Evolutionary conservation across 495 filamentous ascomycete species (phyloP).

Genomic region (Extremus antarcticus): DNA sequence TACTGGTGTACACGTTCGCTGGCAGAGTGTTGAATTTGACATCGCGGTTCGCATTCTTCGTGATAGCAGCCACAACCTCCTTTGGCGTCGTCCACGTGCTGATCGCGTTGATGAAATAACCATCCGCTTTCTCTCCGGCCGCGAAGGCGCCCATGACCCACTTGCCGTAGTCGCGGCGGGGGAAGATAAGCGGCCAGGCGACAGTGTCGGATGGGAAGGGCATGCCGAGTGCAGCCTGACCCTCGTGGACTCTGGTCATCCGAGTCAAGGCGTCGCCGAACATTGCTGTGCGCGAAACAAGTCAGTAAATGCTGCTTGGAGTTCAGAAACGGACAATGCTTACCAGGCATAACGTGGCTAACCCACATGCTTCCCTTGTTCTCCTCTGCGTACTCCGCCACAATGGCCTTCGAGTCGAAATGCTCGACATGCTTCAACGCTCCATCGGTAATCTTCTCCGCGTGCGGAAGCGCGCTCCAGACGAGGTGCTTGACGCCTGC

Average conservation of each 20-base stretch:
- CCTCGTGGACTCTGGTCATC: slow-evolving; percentile 1
- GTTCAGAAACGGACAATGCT: background rate
- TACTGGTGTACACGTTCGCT: background rate
- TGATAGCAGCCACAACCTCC: slow-evolving; percentile 9
- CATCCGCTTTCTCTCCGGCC: slow-evolving; percentile 13
- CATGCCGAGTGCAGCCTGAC: slow-evolving; percentile 5
- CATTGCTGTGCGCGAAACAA: slow-evolving; percentile 5
- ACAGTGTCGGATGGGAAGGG: slow-evolving; percentile 10
- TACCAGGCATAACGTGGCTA: slow-evolving; percentile 17
- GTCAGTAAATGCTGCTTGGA: background rate
- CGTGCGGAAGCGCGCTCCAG: slow-evolving; percentile 34
- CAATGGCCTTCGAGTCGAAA: slow-evolving; percentile 51
- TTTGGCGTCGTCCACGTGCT: slow-evolving; percentile 14
- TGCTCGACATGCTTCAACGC: slow-evolving; percentile 43
- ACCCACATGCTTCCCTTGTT: slow-evolving; percentile 17
- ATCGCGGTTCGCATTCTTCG: slow-evolving; percentile 6
- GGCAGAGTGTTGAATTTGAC: slow-evolving; percentile 12
- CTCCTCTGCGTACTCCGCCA: slow-evolving; percentile 45
- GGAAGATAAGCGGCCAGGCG: slow-evolving; percentile 12
- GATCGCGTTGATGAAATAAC: slow-evolving; percentile 13
- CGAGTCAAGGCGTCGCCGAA: background rate
- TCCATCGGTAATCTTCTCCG: slow-evolving; percentile 34
- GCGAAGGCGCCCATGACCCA: slow-evolving; percentile 19
- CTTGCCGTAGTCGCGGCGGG: slow-evolving; percentile 9
- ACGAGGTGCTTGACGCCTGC: slow-evolving; percentile 41